These are phyloP conservation scores for Mycosphaerelloides madeirae DNA, from an alignment of 2,329 filamentous ascomycete genomes.

Conservation along the genomic window DNA sequence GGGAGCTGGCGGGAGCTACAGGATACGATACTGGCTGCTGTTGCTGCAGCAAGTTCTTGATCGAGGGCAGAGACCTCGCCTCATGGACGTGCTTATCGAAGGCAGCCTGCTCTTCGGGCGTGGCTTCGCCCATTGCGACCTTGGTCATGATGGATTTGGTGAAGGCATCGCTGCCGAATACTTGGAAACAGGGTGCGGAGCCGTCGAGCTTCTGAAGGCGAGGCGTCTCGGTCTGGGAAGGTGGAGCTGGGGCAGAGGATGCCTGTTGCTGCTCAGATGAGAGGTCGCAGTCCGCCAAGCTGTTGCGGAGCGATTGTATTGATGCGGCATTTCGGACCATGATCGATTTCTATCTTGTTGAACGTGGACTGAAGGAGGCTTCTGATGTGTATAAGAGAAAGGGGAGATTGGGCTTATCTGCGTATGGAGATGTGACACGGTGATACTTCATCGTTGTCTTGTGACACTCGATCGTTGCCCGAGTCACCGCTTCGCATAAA, in stretches of 20 bases:
- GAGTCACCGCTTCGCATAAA: too few species aligned
- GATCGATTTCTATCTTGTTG: too few species aligned
- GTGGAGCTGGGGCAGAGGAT: neutral
- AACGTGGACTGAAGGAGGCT: too few species aligned
- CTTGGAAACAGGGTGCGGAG: constrained; percentile 8
- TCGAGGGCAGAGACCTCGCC: constrained; percentile 10
- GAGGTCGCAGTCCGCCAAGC: constrained; percentile 16
- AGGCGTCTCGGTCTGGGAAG: constrained; percentile 1
- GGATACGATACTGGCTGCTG: too few species aligned
- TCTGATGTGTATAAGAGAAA: too few species aligned
- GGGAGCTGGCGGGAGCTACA: too few species aligned
- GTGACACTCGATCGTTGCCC: too few species aligned
- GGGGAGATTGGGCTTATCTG: too few species aligned
- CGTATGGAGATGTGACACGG: too few species aligned
- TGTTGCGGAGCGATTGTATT: constrained; percentile 24
- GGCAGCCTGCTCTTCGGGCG: constrained; percentile 13
- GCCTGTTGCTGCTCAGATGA: constrained; percentile 3
- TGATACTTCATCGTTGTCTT: too few species aligned
- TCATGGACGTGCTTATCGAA: constrained; percentile 18
- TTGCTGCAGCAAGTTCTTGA: constrained; percentile 7
- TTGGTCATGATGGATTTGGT: constrained; percentile 23
- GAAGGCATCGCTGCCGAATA: constrained; percentile 18
- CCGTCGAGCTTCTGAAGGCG: constrained; percentile 3
- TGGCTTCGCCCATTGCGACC: constrained; percentile 21
- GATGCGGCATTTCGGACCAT: constrained; percentile 30